Percentiles rank a stretch among this genome's conserved stretches.
Conservation (phyloP, 495 filamentous ascomycete genomes). For the Penicillium chermesinum region DNA sequence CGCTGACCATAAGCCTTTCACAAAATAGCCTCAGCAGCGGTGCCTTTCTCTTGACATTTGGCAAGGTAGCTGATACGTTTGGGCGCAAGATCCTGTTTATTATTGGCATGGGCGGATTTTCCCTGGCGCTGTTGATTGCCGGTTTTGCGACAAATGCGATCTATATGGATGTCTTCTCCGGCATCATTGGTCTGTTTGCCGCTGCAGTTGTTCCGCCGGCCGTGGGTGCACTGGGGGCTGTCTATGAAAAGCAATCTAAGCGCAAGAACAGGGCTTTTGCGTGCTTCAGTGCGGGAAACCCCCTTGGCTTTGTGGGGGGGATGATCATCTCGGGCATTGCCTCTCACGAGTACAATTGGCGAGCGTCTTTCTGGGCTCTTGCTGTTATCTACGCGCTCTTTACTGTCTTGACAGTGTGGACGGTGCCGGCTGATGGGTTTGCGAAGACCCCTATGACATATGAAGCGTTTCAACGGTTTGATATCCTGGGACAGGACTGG, state of each 20-base stretch:
- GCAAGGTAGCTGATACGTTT: conserved; percentile 67
- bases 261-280: conserved; percentile 63
- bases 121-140: conserved; percentile 50
- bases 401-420: conserved; percentile 54
- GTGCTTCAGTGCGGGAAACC: conserved; percentile 64
- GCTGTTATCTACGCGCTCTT: conserved; percentile 58
- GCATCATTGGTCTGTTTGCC: conserved; percentile 56
- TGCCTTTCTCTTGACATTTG: conserved; percentile 68
- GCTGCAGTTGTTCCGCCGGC: conserved; percentile 64
- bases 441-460: conserved; percentile 40
- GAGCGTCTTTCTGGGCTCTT: conserved; percentile 59
- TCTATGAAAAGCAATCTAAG: conserved; percentile 57
- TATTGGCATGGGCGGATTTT: conserved; percentile 57
- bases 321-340: conserved; percentile 63
- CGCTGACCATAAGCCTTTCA: conserved; percentile 6
- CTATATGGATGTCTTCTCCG: conserved; percentile 60
- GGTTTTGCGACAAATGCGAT: conserved; percentile 60
- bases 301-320: conserved; percentile 65
- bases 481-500: conserved; percentile 61
- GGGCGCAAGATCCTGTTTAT: conserved; percentile 68
- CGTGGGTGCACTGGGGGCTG: conserved; percentile 59
- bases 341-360: conserved; percentile 62
- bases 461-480: conserved; percentile 51
- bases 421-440: conserved; percentile 57
- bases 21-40: conserved; percentile 57